A percentile compares a stretch with the other conserved stretches of the same genome.
Evolutionary conservation across 805 yeast genomes (phyloP).

Genomic region (Barnettozyma salicaria): DNA sequence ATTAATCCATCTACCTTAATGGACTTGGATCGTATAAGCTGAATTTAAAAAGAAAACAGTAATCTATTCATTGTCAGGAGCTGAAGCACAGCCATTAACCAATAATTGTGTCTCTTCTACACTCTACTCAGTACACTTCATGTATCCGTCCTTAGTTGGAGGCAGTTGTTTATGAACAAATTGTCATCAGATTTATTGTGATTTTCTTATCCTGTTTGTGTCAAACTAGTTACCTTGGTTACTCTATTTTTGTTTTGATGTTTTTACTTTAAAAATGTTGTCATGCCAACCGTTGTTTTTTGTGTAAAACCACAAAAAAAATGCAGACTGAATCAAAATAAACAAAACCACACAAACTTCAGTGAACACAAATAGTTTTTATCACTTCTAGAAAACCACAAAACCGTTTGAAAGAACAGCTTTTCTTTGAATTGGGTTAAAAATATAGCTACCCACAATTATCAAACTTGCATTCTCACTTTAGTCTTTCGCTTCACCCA

Average conservation of each 20-base stretch:
- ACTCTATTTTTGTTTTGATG: neutral
- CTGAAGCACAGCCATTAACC: too few species aligned
- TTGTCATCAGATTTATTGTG: neutral
- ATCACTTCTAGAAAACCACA: slow-evolving; percentile 1
- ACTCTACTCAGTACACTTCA: too few species aligned
- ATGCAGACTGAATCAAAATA: neutral
- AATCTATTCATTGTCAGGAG: too few species aligned
- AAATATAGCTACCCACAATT: neutral
- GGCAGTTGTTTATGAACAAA: too few species aligned
- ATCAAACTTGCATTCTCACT: neutral
- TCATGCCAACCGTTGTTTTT: neutral
- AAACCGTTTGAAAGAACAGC: neutral
- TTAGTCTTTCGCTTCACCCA: slow-evolving; percentile 1
- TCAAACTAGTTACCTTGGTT: neutral
- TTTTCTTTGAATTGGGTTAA: neutral
- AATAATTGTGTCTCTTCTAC: neutral
- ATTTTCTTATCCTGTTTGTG: neutral
- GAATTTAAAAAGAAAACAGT: too few species aligned
- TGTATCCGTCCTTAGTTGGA: too few species aligned
- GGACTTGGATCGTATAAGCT: too few species aligned
- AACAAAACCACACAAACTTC: slow-evolving; percentile 5
- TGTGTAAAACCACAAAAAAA: neutral
- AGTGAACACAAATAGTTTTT: neutral
- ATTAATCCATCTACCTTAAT: too few species aligned
- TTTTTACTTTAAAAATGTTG: neutral